Conservation (phyloP, 345 rosid genomes). For the Populus nigra region DNA sequence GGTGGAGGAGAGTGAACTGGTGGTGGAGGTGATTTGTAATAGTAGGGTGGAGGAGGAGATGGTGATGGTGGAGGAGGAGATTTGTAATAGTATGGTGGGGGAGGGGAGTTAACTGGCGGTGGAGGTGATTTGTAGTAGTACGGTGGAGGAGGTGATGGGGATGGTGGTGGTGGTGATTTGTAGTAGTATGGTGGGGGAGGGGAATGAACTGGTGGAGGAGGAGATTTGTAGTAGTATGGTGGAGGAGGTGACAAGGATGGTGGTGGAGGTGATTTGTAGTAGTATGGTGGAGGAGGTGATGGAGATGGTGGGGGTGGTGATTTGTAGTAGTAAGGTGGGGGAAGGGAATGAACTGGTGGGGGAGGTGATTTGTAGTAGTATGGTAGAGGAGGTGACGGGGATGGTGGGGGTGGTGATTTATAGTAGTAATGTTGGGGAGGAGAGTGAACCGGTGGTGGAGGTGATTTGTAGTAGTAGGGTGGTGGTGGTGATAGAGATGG, state of each 20-base stretch:
- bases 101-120: not conserved
- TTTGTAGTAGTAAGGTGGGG: not conserved
- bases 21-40: not conserved
- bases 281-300: not conserved
- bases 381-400: not conserved
- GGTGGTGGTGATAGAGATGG: not conserved
- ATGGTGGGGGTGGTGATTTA: not conserved
- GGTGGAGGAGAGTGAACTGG: not conserved
- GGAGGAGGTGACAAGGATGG: not conserved
- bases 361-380: constrained; percentile 12
- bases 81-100: not conserved
- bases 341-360: not conserved
- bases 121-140: constrained; percentile 1
- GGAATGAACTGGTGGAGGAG: not conserved
- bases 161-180: not conserved
- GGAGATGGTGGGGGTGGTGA: rapidly evolving
- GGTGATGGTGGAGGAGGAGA: no score
- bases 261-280: not conserved
- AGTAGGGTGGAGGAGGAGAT: constrained; percentile 1
- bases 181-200: not conserved
- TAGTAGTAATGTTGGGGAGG: constrained; percentile 7
- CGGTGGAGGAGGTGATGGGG: not conserved
- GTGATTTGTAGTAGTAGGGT: constrained; percentile 6
- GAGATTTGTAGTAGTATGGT: not conserved
- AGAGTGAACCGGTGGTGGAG: not conserved